Conservation (phyloP, 371 early-diverging fungal species). For the Apophysomyces trapeziformis region DNA sequence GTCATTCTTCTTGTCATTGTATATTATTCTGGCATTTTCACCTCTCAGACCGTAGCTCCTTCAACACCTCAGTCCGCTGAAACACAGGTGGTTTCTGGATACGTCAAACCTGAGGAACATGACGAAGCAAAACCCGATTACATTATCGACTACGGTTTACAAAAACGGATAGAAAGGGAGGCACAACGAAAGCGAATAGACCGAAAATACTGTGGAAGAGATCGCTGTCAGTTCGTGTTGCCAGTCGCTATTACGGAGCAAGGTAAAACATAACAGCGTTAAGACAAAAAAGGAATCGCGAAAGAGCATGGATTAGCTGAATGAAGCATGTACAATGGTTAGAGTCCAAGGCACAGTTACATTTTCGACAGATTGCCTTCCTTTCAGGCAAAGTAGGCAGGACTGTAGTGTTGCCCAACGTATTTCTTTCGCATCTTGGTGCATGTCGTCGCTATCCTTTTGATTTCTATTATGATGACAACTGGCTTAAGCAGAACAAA, state of each 20-base stretch:
- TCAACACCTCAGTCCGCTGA: background rate
- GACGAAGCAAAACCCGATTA: background rate
- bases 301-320: background rate
- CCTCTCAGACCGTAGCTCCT: background rate
- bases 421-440: constrained; percentile 32
- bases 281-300: background rate
- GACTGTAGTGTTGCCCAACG: constrained; percentile 43
- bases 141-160: background rate
- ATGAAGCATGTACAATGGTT: background rate
- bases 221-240: constrained; percentile 36
- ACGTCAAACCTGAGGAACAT: background rate
- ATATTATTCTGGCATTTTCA: background rate
- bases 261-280: constrained; percentile 9
- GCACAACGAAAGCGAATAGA: background rate
- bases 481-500: constrained; percentile 24
- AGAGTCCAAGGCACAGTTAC: constrained; percentile 29
- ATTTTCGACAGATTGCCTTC: constrained; percentile 42
- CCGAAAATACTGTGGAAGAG: constrained; percentile 25
- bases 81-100: background rate
- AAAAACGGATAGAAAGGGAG: background rate
- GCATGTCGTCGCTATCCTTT: constrained; percentile 32
- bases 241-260: constrained; percentile 32
- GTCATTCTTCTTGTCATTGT: background rate
- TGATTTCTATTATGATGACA: constrained; percentile 35
- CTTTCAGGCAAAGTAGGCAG: constrained; percentile 31